Evolutionary conservation across 2,329 filamentous ascomycete genomes (phyloP).

Genomic region (Helicocarpus griseus): DNA sequence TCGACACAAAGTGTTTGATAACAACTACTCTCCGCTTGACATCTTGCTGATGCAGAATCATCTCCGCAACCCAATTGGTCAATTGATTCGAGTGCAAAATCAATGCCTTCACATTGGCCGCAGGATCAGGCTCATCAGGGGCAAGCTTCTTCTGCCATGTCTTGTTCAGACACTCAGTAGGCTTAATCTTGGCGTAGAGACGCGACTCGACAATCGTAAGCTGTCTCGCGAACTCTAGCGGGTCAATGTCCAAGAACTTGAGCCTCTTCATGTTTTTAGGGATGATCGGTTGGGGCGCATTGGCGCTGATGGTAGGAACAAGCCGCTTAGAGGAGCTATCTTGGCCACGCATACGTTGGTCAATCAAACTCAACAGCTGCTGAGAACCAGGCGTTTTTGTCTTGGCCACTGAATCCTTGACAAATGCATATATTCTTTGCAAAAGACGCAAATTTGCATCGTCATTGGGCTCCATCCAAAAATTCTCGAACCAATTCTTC

Average conservation of each 20-base stretch:
- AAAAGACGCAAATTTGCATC: slow-evolving; percentile 79
- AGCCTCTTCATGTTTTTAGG: slow-evolving; percentile 99
- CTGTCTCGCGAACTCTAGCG: slow-evolving; percentile 92
- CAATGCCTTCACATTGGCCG: slow-evolving; percentile 87
- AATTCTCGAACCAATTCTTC: slow-evolving; percentile 97
- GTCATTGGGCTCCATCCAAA: slow-evolving; percentile 94
- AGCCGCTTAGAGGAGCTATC: slow-evolving; percentile 78
- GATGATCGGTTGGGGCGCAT: slow-evolving; percentile 78
- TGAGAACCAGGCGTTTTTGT: slow-evolving; percentile 85
- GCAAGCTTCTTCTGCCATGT: slow-evolving; percentile 95
- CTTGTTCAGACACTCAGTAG: slow-evolving; percentile 94
- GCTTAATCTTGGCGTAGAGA: slow-evolving; percentile 90
- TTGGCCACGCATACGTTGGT: slow-evolving; percentile 79
- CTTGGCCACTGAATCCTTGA: slow-evolving; percentile 81
- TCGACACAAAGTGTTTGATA: slow-evolving; percentile 95
- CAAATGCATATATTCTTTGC: slow-evolving; percentile 80
- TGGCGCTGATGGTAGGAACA: slow-evolving; percentile 73
- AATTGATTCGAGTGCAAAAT: slow-evolving; percentile 98
- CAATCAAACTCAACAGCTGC: slow-evolving; percentile 74
- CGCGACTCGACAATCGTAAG: slow-evolving; percentile 94
- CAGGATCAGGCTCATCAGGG: slow-evolving; percentile 58
- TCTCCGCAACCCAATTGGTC: slow-evolving; percentile 98
- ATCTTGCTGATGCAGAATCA: slow-evolving; percentile 91
- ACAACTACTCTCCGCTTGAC: slow-evolving; percentile 94
- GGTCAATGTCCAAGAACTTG: slow-evolving; percentile 95